Base-by-base conservation (phyloP, 208 protist genomes). In the Trypanosoma brucei region DNA sequence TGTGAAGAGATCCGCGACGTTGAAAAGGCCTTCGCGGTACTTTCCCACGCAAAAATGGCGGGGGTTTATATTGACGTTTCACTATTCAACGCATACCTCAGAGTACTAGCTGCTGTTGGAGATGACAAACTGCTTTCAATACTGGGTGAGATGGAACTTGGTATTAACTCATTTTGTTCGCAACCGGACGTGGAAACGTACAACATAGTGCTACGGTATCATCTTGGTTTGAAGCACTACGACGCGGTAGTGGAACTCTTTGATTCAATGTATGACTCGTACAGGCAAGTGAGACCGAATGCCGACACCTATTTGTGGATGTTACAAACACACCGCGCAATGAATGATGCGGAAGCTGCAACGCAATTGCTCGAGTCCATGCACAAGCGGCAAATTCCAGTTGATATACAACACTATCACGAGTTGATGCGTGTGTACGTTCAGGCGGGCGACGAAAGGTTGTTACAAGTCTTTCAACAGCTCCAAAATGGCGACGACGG, bases 1-100 rank as follows among this genome's bases (percentile, higher is more conserved):
- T 94, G 84, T 55, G 64, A 55, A 33, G 61, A 51, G 3, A 70
- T 56, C 0, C 70, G 78, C 36, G 76, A 92, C 55, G 59, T 52
- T 5, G 30, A 35, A 0, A 83, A 78, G 69, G 86, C 86, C 0
- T 70, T 81, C 9, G 58, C 71, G n/a, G 39, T 96, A 33, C 35
- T 96, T 8, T 55, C 31, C 3, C 81, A 91, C 49, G 70, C 83
- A 2, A 81, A 75, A 38, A 33, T 40, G 9, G 37, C 53, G 22
- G 46, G 68, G 3, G 46, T 87, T 1, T 60, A 83, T 30, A 67
- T 93, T 39, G 86, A 90, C 55, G 74, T 70, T 2, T 9, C 22
- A 3, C 35, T 93, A 8, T 92, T 83, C 70, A 95, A 96, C 59
- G 69, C 70, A 8, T 93, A 91, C 59, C 77, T 96, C 5, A 42